A percentile compares a stretch with the other conserved stretches of the same genome.
phyloP scores from a whole-genome alignment of 1,284 basidiomycete genomes.

The Kwoniella shivajii region DNA sequence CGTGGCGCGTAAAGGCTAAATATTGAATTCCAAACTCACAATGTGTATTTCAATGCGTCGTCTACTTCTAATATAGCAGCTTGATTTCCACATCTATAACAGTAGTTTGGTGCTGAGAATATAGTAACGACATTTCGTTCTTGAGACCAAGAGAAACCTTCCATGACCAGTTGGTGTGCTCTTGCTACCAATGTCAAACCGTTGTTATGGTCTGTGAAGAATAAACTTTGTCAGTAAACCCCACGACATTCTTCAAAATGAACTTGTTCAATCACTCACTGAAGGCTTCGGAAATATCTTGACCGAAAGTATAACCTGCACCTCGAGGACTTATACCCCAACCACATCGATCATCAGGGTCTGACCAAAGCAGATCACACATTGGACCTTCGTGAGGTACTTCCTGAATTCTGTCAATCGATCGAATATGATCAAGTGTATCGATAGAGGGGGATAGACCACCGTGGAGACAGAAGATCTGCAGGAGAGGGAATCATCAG shows the following conservation, averaged over 20 bases:
- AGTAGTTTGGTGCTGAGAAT: constrained; percentile 98
- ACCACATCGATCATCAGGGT: constrained; percentile 97
- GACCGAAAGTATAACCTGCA: constrained; percentile 98
- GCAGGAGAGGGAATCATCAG: constrained; percentile 3
- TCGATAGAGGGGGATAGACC: constrained; percentile 98
- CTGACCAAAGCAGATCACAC: constrained; percentile 99
- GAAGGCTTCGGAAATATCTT: constrained; percentile 79
- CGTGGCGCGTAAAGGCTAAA: neutral
- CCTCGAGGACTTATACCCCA: constrained; percentile 99
- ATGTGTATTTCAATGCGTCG: constrained; percentile 64
- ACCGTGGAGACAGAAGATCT: constrained; percentile 99
- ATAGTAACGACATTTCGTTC: constrained; percentile 99
- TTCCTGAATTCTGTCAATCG: constrained; percentile 97
- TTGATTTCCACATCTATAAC: constrained; percentile 99
- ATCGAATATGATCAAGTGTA: constrained; percentile 97
- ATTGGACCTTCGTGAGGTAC: constrained; percentile 99
- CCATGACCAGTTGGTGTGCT: constrained; percentile 98
- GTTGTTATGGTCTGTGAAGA: constrained; percentile 82
- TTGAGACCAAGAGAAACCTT: constrained; percentile 92
- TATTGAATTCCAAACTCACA: constrained; percentile 38
- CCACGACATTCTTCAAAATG: neutral
- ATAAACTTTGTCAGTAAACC: neutral
- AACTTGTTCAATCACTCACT: constrained; percentile 42
- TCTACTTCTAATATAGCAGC: constrained; percentile 99
- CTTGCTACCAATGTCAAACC: constrained; percentile 93